These are phyloP conservation scores for Phytophthora fragariaefolia DNA, from an alignment of 352 stramenopile species.

Conservation along the genomic window DNA sequence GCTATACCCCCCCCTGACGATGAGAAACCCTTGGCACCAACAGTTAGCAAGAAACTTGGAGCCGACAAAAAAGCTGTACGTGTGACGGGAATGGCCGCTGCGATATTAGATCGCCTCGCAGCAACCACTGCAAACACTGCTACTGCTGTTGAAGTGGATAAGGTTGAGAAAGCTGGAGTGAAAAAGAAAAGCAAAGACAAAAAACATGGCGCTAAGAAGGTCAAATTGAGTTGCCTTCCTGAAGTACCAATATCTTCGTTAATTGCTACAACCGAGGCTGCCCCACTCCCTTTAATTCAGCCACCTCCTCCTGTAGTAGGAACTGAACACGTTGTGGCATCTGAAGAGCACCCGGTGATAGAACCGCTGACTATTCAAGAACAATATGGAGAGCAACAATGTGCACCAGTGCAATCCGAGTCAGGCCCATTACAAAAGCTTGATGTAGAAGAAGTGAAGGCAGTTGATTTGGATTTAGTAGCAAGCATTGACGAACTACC, in stretches of 20 bases:
- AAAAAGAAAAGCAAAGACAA: conserved; percentile 43
- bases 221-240: conserved; percentile 9
- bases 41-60: conserved; percentile 62
- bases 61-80: conserved; percentile 58
- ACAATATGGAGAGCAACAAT: neutral
- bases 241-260: conserved; percentile 10
- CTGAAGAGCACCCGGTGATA: neutral
- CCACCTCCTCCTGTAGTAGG: conserved; percentile 3
- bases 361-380: neutral
- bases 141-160: conserved; percentile 21
- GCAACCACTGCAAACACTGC: conserved; percentile 15
- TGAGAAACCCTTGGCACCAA: conserved; percentile 30
- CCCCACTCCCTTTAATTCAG: conserved; percentile 1
- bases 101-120: conserved; percentile 60
- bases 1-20: conserved; percentile 42
- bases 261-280: conserved; percentile 1
- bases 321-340: neutral
- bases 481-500: neutral
- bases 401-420: neutral
- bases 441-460: neutral
- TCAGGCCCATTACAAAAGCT: neutral
- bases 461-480: neutral
- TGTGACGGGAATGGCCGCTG: conserved; percentile 68
- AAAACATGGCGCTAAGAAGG: conserved; percentile 33
- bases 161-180: conserved; percentile 25